Conservation (phyloP, 2,329 filamentous ascomycete species). For the Beauveria sp. region DNA sequence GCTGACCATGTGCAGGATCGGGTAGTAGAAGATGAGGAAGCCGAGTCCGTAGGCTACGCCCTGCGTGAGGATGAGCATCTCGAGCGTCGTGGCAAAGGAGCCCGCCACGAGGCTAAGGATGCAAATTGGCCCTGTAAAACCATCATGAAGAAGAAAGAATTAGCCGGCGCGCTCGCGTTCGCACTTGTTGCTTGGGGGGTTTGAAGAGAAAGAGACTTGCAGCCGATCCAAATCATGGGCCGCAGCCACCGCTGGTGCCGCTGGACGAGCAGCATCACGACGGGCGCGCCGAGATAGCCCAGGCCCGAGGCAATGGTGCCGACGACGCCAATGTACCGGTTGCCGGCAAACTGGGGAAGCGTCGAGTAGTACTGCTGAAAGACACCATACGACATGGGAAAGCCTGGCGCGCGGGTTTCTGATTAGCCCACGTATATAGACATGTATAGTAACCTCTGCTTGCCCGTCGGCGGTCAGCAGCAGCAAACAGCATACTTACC, state of each 20-base stretch:
- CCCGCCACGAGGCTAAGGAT: slow-evolving; percentile 26
- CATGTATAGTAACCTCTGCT: background rate
- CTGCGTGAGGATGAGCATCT: slow-evolving; percentile 30
- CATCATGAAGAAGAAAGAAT: background rate
- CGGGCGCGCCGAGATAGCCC: slow-evolving; percentile 19
- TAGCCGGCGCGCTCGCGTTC: too few relatives aligned
- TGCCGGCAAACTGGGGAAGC: slow-evolving; percentile 17
- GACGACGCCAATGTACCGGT: slow-evolving; percentile 18
- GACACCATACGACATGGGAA: slow-evolving; percentile 21
- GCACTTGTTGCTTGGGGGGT: background rate
- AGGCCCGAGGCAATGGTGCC: slow-evolving; percentile 21
- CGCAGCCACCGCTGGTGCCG: slow-evolving; percentile 4
- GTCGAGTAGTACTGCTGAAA: slow-evolving; percentile 23
- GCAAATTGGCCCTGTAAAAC: slow-evolving; percentile 22
- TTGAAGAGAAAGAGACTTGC: background rate
- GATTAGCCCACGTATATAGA: background rate
- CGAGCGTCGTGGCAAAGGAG: slow-evolving; percentile 26
- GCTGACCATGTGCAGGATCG: slow-evolving; percentile 31
- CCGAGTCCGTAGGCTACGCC: slow-evolving; percentile 32
- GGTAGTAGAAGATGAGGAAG: slow-evolving; percentile 29
- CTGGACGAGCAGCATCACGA: slow-evolving; percentile 18
- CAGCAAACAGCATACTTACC: slow-evolving; percentile 6
- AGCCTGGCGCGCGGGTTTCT: slow-evolving; percentile 12
- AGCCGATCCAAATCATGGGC: slow-evolving; percentile 13
- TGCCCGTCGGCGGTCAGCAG: background rate